Percentiles rank a stretch among this genome's conserved stretches.
These are phyloP conservation scores for Osmanthus fragrans DNA, from an alignment of 257 asterid genomes.

Conservation along the genomic window DNA sequence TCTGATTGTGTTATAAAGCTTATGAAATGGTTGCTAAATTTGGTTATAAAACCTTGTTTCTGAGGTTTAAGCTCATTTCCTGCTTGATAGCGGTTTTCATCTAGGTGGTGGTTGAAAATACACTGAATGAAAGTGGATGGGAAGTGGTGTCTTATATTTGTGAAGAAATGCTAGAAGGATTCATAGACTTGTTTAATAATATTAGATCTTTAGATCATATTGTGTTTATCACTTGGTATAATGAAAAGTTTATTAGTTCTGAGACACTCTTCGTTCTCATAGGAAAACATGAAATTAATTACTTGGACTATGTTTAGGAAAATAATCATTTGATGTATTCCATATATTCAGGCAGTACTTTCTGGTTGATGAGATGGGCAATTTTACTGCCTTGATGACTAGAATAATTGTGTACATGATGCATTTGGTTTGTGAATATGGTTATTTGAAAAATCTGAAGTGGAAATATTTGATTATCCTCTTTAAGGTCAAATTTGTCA, in stretches of 20 bases:
- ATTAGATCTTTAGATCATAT: not conserved
- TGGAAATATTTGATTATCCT: not conserved
- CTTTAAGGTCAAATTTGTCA: conserved; percentile 69
- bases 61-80: not conserved
- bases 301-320: not conserved
- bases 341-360: not conserved
- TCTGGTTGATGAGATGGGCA: not conserved
- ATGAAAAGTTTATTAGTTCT: not conserved
- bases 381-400: not conserved
- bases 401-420: not conserved
- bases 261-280: not conserved
- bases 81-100: not conserved
- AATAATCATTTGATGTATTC: not conserved
- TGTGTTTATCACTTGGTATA: not conserved
- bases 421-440: not conserved
- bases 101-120: not conserved
- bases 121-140: not conserved
- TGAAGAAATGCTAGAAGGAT: not conserved
- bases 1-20: not conserved
- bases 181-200: not conserved
- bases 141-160: not conserved
- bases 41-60: not conserved
- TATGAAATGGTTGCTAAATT: not conserved
- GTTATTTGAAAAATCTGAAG: not conserved
- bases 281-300: not conserved